phyloP scores from a whole-genome alignment of 768 basidiomycete genomes.

The Clathrus columnatus region DNA sequence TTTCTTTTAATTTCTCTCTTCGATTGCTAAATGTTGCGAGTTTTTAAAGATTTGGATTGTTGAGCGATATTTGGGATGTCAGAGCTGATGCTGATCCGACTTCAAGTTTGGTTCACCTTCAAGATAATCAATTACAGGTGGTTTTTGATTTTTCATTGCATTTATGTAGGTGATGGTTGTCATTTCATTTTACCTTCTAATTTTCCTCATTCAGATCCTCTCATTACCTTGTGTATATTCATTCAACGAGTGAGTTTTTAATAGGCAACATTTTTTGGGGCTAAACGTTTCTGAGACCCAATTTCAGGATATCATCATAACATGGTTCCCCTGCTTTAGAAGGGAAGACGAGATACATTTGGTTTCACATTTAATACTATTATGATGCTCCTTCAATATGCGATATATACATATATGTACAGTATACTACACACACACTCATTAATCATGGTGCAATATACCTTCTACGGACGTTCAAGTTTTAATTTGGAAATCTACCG shows the following conservation, averaged over 20 bases:
- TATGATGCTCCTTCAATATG: background rate
- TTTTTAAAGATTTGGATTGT: background rate
- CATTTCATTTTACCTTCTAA: background rate
- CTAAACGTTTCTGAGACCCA: background rate
- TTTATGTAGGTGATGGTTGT: background rate
- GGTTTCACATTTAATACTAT: background rate
- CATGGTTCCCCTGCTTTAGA: background rate
- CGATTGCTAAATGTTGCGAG: background rate
- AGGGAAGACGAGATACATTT: background rate
- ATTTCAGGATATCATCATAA: background rate
- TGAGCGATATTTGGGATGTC: background rate
- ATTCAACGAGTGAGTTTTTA: background rate
- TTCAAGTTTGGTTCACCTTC: background rate
- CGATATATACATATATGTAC: background rate
- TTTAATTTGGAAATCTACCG: too few relatives aligned
- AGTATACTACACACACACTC: too few relatives aligned
- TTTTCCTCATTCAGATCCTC: background rate
- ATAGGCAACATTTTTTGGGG: background rate
- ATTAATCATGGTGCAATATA: too few relatives aligned
- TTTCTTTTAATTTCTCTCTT: background rate
- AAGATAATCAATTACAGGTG: background rate
- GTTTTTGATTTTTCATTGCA: background rate
- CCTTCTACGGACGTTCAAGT: too few relatives aligned
- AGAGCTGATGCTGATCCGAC: background rate
- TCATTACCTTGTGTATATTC: background rate